Base-by-base conservation (phyloP, 148 eudicot genomes). In the Chenopodium formosanum region DNA sequence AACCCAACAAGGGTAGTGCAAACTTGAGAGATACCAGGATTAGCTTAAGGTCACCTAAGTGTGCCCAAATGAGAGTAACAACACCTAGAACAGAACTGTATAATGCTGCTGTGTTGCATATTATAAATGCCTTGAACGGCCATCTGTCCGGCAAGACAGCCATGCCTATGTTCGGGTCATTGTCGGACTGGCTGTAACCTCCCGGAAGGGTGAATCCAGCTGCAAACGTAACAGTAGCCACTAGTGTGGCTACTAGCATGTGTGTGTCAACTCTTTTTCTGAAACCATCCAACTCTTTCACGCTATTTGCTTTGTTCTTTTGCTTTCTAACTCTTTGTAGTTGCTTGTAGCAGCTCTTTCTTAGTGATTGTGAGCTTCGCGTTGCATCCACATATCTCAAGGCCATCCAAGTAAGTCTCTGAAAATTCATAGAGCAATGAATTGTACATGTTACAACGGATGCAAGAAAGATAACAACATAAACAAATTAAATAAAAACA, bases 41-140 rank as follows among this genome's bases (percentile, higher is more conserved):
- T 7, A 75, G 27, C 62, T 79, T 82, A 9, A 82, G 73, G 75
- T 90, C 90, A 3, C 88, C 86, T 46, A 88, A 17, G 48, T 85
- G 86, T n/a, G 92, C 88, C 84, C 86, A 90, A 2, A 90, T 73
- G 50, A 90, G 88, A 1, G 66, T 75, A 40, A 90, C 81, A 1
- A 84, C 74, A 47, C 82, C 84, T 12, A 85, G 52, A 37, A 86
- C 79, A 8, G 89, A 82, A 44, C 81, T 83, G 68, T 82, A 87
- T 84, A 89, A 70, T 0, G 89, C 89, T 11, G 85, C 65, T 12
- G 84, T 83, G 87, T 89, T 81, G 70, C 83, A 77, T 14, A 89
- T 63, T 64, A 89, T 79, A 60, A 85, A 89, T 9, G 46, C 72
- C 11, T 70, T 76, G n/a, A 84, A 84, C 9, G 71, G 62, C 40